phyloP scores from a whole-genome alignment of 495 filamentous ascomycete species.

The Pseudotulostoma volvatum region DNA sequence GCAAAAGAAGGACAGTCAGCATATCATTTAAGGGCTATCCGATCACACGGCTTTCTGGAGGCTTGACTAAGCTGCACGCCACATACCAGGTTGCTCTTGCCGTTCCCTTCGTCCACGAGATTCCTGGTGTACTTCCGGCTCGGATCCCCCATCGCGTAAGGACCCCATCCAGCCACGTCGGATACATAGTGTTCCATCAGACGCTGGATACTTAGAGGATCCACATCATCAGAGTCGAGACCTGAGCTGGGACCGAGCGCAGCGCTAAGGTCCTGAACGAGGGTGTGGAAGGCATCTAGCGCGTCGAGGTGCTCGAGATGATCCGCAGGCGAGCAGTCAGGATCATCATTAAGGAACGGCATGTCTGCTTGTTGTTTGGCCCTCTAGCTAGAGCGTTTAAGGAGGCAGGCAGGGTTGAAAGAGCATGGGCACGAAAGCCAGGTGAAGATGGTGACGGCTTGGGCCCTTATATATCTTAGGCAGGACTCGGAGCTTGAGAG shows the following conservation, averaged over 20 bases:
- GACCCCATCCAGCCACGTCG: conserved; percentile 48
- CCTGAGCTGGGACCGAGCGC: conserved; percentile 64
- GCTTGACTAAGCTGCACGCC: too few species aligned
- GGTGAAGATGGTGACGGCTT: background rate
- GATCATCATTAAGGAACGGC: conserved; percentile 18
- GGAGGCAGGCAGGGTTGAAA: too few species aligned
- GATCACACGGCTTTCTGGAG: too few species aligned
- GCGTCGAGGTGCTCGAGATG: conserved; percentile 1
- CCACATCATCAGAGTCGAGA: conserved; percentile 60
- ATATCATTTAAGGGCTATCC: background rate
- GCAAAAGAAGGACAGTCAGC: conserved; percentile 4
- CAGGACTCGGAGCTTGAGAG: background rate
- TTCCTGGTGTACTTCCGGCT: conserved; percentile 68
- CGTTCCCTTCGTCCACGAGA: conserved; percentile 78
- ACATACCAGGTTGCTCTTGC: conserved; percentile 73
- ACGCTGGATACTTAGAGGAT: conserved; percentile 46
- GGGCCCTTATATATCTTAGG: background rate
- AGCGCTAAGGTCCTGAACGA: conserved; percentile 54
- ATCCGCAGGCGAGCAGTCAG: conserved; percentile 3
- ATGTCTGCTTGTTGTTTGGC: conserved; percentile 13
- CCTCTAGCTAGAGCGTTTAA: conserved; percentile 9
- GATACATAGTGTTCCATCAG: conserved; percentile 61
- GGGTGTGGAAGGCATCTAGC: conserved; percentile 43
- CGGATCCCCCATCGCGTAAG: conserved; percentile 50
- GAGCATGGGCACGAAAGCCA: too few species aligned